A percentile compares a stretch with the other conserved stretches of the same genome.
Evolutionary conservation across 768 basidiomycete species (phyloP).

Genomic region (Gloeostereum incarnatum): DNA sequence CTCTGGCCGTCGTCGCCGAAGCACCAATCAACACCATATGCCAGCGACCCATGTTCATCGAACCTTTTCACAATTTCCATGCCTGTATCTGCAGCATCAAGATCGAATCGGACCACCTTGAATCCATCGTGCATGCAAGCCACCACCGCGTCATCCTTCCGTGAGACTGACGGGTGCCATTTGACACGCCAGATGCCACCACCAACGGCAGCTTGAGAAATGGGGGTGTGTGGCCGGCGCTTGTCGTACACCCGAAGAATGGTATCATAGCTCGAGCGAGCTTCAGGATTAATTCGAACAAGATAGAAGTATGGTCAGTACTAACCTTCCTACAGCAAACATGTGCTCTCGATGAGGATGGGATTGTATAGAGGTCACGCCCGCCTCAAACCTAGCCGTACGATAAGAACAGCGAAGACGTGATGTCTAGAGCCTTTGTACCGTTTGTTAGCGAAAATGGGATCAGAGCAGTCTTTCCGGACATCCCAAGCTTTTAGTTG

Average conservation of each 20-base stretch:
- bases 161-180: constrained; percentile 76
- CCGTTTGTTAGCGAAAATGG: constrained; percentile 70
- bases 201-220: constrained; percentile 59
- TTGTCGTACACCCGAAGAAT: constrained; percentile 76
- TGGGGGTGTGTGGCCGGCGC: constrained; percentile 50
- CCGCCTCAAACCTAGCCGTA: constrained; percentile 74
- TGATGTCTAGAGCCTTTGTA: constrained; percentile 14
- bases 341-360: constrained; percentile 75
- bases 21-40: constrained; percentile 92
- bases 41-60: constrained; percentile 72
- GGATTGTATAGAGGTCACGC: constrained; percentile 84
- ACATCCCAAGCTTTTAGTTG: constrained; percentile 89
- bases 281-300: neutral
- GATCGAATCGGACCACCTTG: constrained; percentile 69
- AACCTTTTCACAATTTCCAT: constrained; percentile 42
- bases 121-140: constrained; percentile 98
- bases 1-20: constrained; percentile 21
- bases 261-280: constrained; percentile 66
- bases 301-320: neutral
- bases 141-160: constrained; percentile 72
- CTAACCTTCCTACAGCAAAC: constrained; percentile 85
- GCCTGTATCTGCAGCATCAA: constrained; percentile 11
- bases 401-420: constrained; percentile 2
- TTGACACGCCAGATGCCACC: constrained; percentile 96
- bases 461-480: constrained; percentile 46